Evolutionary conservation across 108 stramenopile species (phyloP).

Genomic region (Mediolabrus comicus): DNA sequence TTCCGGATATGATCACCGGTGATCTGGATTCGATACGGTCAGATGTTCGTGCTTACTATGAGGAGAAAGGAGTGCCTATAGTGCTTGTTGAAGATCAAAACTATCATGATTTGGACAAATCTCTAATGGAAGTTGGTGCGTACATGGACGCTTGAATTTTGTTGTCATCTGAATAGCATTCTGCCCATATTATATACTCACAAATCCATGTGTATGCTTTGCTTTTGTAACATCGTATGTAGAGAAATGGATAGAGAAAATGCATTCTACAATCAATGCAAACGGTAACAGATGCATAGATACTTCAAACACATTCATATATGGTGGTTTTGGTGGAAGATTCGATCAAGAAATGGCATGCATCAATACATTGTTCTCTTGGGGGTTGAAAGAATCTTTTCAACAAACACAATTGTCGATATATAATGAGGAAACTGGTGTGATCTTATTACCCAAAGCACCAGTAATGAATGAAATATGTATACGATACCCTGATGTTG

Average conservation of each 20-base stretch:
- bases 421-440: conserved; percentile 75
- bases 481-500: conserved; percentile 34
- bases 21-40: conserved; percentile 89
- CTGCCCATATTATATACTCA: neutral
- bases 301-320: conserved; percentile 48
- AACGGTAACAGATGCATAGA: too few relatives aligned
- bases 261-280: too few relatives aligned
- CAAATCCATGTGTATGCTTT: neutral
- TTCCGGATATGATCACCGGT: conserved; percentile 88
- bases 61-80: conserved; percentile 50
- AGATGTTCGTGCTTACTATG: conserved; percentile 69
- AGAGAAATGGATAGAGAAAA: too few relatives aligned
- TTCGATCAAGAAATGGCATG: conserved; percentile 90
- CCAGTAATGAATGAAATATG: conserved; percentile 46
- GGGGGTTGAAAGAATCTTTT: conserved; percentile 47
- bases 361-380: conserved; percentile 67
- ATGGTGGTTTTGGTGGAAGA: conserved; percentile 86
- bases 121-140: conserved; percentile 44
- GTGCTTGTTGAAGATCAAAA: conserved; percentile 70
- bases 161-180: too few relatives aligned
- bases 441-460: conserved; percentile 53
- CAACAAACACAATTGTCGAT: conserved; percentile 47
- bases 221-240: too few relatives aligned
- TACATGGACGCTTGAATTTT: too few relatives aligned
- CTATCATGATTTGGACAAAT: conserved; percentile 88